Evolutionary conservation across 2,329 filamentous ascomycete species (phyloP), one percentile per base, ranked within the genome.

Genomic region (Orbilia ellipsospora): DNA sequence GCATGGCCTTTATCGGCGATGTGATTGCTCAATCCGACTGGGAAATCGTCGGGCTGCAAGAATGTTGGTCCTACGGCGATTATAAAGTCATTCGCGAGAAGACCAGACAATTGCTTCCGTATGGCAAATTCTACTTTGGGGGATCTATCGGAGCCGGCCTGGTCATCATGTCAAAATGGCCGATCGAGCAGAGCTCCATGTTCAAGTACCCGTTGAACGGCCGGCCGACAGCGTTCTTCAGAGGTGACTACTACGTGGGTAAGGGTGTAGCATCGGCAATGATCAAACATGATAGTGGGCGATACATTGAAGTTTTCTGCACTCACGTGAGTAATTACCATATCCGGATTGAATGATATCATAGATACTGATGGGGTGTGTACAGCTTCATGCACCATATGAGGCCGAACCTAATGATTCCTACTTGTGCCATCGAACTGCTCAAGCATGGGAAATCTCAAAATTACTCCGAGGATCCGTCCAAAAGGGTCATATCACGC

Each of bases 201-300:
- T 87, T 89, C 78, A 86, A 86, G 2, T 99, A 97, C 81, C 89
- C 93, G n/a, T 86, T 99, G 63, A 97, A 97, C 82, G 95, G 95
- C 16, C 88, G 94, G 16, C 95, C 95, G 4, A 94, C 93, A 8
- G 94, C 94, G 3, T 97, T 98, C 83, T 97, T 91, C 84, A 87
- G 94, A 74, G 95, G 95, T 10, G 94, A 98, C 82, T 98, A 94
- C 93, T 98, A 90, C 81, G 94, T 97, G 8, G 95, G 95, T 0
- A 98, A 98, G 82, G 95, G 95, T 15, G 89, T 98, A 50, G 95
- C 94, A 5, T 91, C 88, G 80, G 94, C 94, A 1, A 87, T 88
- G 77, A 90, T 98, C 78, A 86, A 91, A 2, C 90, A 91, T 78
- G 81, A 82, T 52, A 87, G 87, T 73, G 78, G 78, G 4, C 69